A percentile compares a stretch with the other conserved stretches of the same genome.
Evolutionary conservation across 2,329 filamentous ascomycete genomes (phyloP).

Genomic region (Hymenoscyphus occultus): DNA sequence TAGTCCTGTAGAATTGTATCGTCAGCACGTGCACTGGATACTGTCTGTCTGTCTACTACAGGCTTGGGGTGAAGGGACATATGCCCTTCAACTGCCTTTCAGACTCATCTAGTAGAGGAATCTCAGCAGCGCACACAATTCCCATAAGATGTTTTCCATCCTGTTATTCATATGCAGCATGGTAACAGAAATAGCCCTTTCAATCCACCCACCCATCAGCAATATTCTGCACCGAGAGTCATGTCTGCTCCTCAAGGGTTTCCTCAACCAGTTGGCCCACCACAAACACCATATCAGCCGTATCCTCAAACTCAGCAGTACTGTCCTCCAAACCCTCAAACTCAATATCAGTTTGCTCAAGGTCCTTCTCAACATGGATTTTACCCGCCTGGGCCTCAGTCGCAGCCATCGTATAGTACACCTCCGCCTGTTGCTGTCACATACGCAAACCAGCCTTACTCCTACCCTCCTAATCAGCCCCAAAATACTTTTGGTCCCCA

Average conservation of each 20-base stretch:
- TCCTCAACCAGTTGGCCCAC: constrained; percentile 18
- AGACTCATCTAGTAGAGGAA: not conserved
- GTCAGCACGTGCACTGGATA: not conserved
- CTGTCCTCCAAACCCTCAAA: constrained; percentile 20
- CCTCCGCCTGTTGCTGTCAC: constrained; percentile 16
- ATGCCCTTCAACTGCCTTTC: not conserved
- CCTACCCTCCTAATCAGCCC: constrained; percentile 19
- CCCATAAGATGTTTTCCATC: not conserved
- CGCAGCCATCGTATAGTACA: constrained; percentile 19
- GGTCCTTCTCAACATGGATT: constrained; percentile 11
- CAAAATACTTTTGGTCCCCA: constrained; percentile 8
- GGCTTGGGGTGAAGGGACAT: not conserved
- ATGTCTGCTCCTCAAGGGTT: constrained; percentile 21
- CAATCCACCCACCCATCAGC: constrained; percentile 28
- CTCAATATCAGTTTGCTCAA: constrained; percentile 19
- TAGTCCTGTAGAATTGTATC: not conserved
- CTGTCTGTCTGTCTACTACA: not conserved
- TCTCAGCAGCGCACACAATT: not conserved
- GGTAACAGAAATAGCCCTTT: constrained; percentile 26
- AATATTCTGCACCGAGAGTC: constrained; percentile 19
- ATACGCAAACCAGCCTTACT: constrained; percentile 27
- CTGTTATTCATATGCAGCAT: constrained; percentile 10
- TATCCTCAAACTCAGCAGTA: constrained; percentile 29
- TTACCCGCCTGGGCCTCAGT: not conserved
- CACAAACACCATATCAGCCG: constrained; percentile 21